phyloP scores from a whole-genome alignment of 2,329 filamentous ascomycete genomes.

The Verticillium dahliae region DNA sequence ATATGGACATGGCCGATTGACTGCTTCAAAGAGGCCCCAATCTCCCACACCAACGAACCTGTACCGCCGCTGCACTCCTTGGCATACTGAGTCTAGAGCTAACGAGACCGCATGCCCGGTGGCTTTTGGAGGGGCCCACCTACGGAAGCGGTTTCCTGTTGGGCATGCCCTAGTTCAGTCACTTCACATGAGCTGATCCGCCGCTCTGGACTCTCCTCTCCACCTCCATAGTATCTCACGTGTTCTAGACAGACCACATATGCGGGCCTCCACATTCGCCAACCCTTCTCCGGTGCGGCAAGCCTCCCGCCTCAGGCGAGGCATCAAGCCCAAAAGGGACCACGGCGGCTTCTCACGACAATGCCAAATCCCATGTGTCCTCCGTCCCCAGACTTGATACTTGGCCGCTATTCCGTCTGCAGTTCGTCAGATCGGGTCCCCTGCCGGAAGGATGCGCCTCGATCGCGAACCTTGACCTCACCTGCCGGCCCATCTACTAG shows the following conservation, averaged over 20 bases:
- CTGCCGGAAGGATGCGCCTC: neutral
- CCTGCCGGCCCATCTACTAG: neutral
- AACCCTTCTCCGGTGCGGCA: neutral
- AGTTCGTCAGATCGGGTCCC: neutral
- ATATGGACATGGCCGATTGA: neutral
- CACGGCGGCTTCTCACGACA: neutral
- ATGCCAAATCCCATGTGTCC: neutral
- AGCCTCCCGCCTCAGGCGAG: neutral
- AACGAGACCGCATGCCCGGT: neutral
- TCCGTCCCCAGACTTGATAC: neutral
- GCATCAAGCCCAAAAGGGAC: neutral
- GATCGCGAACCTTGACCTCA: neutral
- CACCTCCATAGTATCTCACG: neutral
- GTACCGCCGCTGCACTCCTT: neutral
- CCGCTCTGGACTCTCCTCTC: neutral
- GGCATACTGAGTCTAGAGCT: neutral
- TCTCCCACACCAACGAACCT: neutral
- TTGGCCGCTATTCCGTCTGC: neutral
- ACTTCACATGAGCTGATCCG: neutral
- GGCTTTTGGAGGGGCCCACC: neutral
- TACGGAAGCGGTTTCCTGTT: neutral
- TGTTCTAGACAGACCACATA: neutral
- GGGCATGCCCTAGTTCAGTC: neutral
- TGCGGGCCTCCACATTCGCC: neutral
- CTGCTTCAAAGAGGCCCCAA: neutral